Evolutionary conservation across 192 early-diverging fungal genomes (phyloP), one percentile per base, ranked within the genome.

Genomic region (Backusella tarrabulga): DNA sequence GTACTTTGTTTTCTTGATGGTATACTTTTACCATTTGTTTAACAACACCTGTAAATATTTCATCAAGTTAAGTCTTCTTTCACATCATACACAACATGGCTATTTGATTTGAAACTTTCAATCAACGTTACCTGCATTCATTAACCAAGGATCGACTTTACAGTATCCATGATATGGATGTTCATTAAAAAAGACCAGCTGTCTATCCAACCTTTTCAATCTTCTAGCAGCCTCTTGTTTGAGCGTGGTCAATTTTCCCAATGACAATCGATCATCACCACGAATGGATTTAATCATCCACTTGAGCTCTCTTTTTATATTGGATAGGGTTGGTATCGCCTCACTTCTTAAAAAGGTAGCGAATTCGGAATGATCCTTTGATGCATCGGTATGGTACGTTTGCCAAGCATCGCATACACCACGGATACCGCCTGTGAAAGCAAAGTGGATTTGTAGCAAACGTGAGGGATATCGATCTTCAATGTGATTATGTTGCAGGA

Each of bases 1-100:
- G 78, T 3, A 79, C 68, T 34, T 75, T 79, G 68, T 79, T 79
- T 63, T 79, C 78, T 23, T 79, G 78, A 0, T 44, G 46, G 15
- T 74, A 75, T n/a, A 79, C 34, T 66, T 79, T 79, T 32, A 75
- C 71, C 63, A 79, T 74, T 41, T 79, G 73, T 41, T 75, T 74
- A 41, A 74, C 41, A 17, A 79, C 78, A 40, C 42, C 78, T 79
- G 29, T 9, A 38, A 32, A 23, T 1, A 67, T 26, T 66, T n/a
- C 40, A 36, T 29, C 0, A 71, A 40, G 32, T 46, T 26, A 6
- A 44, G n/a, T 23, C 17, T 29, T 46, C 50, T 32, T 72, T 72
- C 14, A 23, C 8, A 9, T 71, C 26, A 40, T 23, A 17, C 19
- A 11, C 14, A 17, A 69, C 50, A 44, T 21, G 44, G 0, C 4